These are phyloP conservation scores for Nicotiana otophora DNA, from an alignment of 257 asterid genomes.

Conservation along the genomic window DNA sequence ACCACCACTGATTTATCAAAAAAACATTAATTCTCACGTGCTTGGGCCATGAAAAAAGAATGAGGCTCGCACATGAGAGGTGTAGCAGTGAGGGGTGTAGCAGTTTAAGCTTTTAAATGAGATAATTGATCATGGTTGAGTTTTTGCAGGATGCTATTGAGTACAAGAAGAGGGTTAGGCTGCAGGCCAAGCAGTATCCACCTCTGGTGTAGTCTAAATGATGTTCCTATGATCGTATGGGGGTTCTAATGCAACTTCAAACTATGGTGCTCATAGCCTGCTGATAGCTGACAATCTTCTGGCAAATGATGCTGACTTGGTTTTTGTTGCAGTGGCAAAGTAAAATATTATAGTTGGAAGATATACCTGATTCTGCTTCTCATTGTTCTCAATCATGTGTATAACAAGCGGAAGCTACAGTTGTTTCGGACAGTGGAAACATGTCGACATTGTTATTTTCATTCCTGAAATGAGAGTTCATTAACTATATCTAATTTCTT, in stretches of 20 bases:
- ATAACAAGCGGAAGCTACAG: background rate
- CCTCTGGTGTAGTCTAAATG: slow-evolving; percentile 36
- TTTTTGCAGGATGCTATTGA: slow-evolving; percentile 66
- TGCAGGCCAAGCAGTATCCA: slow-evolving; percentile 83
- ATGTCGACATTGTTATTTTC: background rate
- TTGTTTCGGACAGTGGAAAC: background rate
- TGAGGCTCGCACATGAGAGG: background rate
- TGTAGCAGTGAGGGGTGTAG: background rate
- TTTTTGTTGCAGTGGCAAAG: background rate
- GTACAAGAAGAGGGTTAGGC: slow-evolving; percentile 69
- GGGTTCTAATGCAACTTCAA: background rate
- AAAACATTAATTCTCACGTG: background rate
- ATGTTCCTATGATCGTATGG: background rate
- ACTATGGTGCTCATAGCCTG: background rate
- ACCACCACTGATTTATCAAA: background rate
- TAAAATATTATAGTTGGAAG: background rate
- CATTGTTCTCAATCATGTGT: background rate
- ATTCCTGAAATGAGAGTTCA: background rate
- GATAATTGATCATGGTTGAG: background rate
- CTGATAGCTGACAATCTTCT: background rate
- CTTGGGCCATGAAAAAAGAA: background rate
- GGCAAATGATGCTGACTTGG: slow-evolving; percentile 4
- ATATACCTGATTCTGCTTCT: slow-evolving; percentile 1
- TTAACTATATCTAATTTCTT: background rate
- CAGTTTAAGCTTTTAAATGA: background rate